A percentile compares a stretch with the other conserved stretches of the same genome.
Evolutionary conservation across 2,329 filamentous ascomycete genomes (phyloP).

Genomic region (Xylaria sp.): DNA sequence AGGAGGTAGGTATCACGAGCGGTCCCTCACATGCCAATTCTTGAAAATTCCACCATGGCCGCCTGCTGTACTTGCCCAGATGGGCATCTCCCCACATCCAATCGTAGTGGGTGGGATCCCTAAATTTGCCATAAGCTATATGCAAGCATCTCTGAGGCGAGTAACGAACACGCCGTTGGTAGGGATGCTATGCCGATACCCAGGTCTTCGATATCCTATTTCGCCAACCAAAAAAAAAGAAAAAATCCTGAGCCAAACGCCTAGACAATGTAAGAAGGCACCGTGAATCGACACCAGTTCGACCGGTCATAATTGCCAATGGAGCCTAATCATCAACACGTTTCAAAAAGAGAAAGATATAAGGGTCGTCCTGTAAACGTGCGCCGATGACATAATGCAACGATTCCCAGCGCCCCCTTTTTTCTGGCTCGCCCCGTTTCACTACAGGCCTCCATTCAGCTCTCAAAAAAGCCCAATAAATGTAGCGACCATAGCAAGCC

Average conservation of each 20-base stretch:
- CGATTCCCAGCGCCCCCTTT: slow-evolving; percentile 4
- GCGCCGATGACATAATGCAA: slow-evolving; percentile 20
- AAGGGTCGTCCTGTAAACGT: slow-evolving; percentile 11
- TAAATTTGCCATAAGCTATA: background rate
- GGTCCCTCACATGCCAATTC: slow-evolving; percentile 4
- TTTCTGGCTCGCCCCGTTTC: background rate
- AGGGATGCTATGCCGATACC: background rate
- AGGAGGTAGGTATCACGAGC: slow-evolving; percentile 32
- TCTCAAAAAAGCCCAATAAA: slow-evolving; percentile 24
- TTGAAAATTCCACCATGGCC: background rate
- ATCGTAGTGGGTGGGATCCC: background rate
- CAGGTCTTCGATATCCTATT: slow-evolving; percentile 13
- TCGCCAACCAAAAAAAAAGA: slow-evolving; percentile 3
- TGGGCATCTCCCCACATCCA: slow-evolving; percentile 1
- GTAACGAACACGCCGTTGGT: slow-evolving; percentile 6
- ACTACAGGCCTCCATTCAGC: slow-evolving; percentile 1
- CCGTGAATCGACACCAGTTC: background rate
- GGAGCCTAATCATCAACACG: background rate
- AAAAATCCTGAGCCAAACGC: background rate
- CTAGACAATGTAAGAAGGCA: background rate
- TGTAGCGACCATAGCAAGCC: slow-evolving; percentile 27
- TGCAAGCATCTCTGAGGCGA: background rate
- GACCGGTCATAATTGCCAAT: background rate
- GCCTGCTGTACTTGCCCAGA: slow-evolving; percentile 16
- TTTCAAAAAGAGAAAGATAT: slow-evolving; percentile 7